Evolutionary conservation across 2,329 filamentous ascomycete species (phyloP).

Genomic region (Stagonosporopsis vannaccii): DNA sequence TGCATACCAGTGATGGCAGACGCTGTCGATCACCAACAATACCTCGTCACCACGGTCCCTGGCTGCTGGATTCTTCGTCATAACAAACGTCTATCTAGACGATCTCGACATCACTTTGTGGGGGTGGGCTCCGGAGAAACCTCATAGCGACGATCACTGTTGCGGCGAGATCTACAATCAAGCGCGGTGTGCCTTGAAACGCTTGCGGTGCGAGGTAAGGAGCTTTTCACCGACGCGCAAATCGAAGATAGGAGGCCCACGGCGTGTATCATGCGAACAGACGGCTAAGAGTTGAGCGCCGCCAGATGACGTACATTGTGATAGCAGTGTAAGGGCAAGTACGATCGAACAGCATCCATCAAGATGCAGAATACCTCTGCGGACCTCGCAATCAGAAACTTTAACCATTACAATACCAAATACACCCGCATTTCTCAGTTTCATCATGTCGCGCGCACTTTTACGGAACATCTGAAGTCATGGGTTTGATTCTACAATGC

Average conservation of each 20-base stretch:
- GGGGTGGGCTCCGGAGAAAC: conserved; percentile 10
- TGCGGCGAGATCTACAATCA: conserved; percentile 12
- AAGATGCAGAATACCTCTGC: not conserved
- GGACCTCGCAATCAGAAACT: not conserved
- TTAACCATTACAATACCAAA: not conserved
- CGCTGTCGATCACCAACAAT: conserved; percentile 7
- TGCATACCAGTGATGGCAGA: conserved; percentile 11
- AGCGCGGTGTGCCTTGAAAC: conserved; percentile 6
- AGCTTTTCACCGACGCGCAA: not conserved
- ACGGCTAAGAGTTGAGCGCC: not conserved
- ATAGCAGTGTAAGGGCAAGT: not conserved
- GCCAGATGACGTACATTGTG: conserved; percentile 1
- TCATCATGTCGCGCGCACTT: not conserved
- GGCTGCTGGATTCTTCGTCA: conserved; percentile 2
- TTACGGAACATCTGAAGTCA: not conserved
- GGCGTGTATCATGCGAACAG: not conserved
- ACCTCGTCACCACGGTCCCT: not conserved
- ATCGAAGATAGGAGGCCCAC: not conserved
- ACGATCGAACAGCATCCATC: not conserved
- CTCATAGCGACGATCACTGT: not conserved
- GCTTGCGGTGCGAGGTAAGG: conserved; percentile 8
- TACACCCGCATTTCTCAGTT: not conserved
- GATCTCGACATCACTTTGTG: conserved; percentile 7
- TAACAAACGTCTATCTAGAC: conserved; percentile 2
- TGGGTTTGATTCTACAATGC: not conserved